Percentiles rank a stretch among this genome's conserved stretches.
Evolutionary conservation across 2,329 filamentous ascomycete species (phyloP).

Genomic region (Xylariaceae sp.): DNA sequence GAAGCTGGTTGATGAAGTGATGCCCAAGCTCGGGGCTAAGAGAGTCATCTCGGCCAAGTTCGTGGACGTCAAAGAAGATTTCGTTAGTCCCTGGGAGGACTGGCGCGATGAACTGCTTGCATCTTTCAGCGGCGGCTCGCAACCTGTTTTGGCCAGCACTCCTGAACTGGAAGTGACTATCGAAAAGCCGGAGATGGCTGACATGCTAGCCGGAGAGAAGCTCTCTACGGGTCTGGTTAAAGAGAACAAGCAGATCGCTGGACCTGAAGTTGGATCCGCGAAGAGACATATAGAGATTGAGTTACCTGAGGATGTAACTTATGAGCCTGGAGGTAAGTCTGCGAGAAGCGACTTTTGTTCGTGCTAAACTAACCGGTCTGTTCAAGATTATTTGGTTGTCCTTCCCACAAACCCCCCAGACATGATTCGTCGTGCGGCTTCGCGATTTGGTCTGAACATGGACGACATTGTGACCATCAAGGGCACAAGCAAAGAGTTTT

Average conservation of each 20-base stretch:
- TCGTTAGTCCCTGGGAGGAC: constrained; percentile 21
- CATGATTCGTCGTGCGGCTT: constrained; percentile 9
- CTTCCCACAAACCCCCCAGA: constrained; percentile 24
- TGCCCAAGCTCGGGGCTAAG: constrained; percentile 56
- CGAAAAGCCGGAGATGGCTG: constrained; percentile 14
- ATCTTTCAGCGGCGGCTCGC: background rate
- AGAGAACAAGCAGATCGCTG: constrained; percentile 21
- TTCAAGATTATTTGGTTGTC: constrained; percentile 24
- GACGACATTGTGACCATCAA: constrained; percentile 23
- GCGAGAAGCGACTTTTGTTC: too few relatives aligned
- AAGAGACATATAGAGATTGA: constrained; percentile 26
- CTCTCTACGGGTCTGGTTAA: constrained; percentile 13
- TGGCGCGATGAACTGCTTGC: constrained; percentile 21
- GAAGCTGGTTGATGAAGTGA: constrained; percentile 62
- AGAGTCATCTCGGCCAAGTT: constrained; percentile 31
- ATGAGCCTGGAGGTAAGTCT: constrained; percentile 26
- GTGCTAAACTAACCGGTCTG: background rate
- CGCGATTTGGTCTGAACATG: constrained; percentile 17
- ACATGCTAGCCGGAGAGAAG: constrained; percentile 14
- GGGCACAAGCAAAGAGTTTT: constrained; percentile 26
- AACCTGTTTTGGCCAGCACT: background rate
- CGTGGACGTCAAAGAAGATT: constrained; percentile 24
- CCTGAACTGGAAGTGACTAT: constrained; percentile 20
- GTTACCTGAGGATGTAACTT: constrained; percentile 19
- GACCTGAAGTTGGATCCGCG: constrained; percentile 19